Base-by-base conservation (phyloP, 176 grass and related monocot genomes). In the Phoenix dactylifera region DNA sequence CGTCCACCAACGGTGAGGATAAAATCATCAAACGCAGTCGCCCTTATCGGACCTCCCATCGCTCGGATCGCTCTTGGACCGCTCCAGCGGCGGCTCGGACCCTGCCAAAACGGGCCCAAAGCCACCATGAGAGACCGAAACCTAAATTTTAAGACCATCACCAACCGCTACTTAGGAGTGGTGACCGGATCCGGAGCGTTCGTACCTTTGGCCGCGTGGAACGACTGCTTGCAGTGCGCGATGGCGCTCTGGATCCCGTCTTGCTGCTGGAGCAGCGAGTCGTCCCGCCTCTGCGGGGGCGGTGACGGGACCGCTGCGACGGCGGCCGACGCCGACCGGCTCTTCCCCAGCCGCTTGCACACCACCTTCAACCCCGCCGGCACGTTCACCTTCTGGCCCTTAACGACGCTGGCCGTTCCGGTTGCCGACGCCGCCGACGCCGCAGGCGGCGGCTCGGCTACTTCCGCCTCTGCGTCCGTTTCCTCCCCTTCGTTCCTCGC, bases 181-280 rank as follows among this genome's bases (percentile, higher is more conserved):
- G 20, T 17, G 17, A 44, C 35, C 54, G 54, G 9, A 22, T 22
- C 20, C 14, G 54, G 18, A 7, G 4, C 22, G 29, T 22, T 12
- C 49, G 24, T 70, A 88, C 85, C 85, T 77, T 75, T 66, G 64
- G 84, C 75, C 1, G 84, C 75, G 74, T 95, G 81, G 76, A 95
- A 86, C 22, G 90, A 95, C 65, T 79, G 82, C 49, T 95, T 95
- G 82, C 90, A 95, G 82, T 95, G 90, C 0, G 90, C 82, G 53
- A 95, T 95, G 79, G 90, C 90, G 76, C 90, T 89, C 76, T 95
- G 86, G 77, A 95, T 95, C 54, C 90, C 86, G 75, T 95, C 90
- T 70, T 95, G 82, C 58, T 81, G 51, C 79, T 86, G 85, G 54
- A 95, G 65, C 58, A 95, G 73, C 51, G 90, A 95, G 63, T 95